Conservation (phyloP, 2,329 filamentous ascomycete genomes). For the Chaetomium globosum region DNA sequence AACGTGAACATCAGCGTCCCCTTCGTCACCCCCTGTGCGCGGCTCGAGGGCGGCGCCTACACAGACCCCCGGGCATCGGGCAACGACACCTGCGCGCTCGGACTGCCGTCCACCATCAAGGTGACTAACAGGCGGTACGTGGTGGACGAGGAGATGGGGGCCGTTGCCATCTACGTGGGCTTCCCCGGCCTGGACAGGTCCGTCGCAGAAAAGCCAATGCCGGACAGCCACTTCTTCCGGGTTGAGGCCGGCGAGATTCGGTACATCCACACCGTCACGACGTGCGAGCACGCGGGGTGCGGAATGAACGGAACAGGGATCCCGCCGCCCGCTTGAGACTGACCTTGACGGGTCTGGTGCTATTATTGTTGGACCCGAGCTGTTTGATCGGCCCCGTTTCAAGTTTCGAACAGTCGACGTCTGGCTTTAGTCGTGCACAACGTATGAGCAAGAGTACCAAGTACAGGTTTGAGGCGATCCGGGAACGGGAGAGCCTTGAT, state of each 20-base stretch:
- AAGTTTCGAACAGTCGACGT: background rate
- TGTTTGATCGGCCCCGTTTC: background rate
- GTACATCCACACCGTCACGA: slow-evolving; percentile 37
- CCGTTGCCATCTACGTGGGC: slow-evolving; percentile 36
- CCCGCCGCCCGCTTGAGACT: background rate
- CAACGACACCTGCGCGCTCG: slow-evolving; percentile 32
- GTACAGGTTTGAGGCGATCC: background rate
- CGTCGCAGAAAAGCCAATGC: slow-evolving; percentile 28
- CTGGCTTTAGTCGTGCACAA: background rate
- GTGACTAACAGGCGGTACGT: slow-evolving; percentile 38
- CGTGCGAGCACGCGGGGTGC: slow-evolving; percentile 36
- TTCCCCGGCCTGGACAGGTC: slow-evolving; percentile 36
- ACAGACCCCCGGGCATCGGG: slow-evolving; percentile 25
- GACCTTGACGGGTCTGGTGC: too few relatives aligned
- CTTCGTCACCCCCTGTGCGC: slow-evolving; percentile 34
- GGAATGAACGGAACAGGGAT: slow-evolving; percentile 30
- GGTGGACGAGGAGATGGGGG: slow-evolving; percentile 38
- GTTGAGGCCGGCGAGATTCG: slow-evolving; percentile 36
- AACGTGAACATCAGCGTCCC: slow-evolving; percentile 34
- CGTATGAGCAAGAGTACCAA: background rate
- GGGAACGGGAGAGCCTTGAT: background rate
- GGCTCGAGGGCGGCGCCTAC: slow-evolving; percentile 39
- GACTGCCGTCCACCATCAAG: slow-evolving; percentile 32
- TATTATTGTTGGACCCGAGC: background rate
- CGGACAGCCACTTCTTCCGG: slow-evolving; percentile 38